phyloP scores from a whole-genome alignment of 2,329 filamentous ascomycete genomes.

The Sordariomycetes sp. region DNA sequence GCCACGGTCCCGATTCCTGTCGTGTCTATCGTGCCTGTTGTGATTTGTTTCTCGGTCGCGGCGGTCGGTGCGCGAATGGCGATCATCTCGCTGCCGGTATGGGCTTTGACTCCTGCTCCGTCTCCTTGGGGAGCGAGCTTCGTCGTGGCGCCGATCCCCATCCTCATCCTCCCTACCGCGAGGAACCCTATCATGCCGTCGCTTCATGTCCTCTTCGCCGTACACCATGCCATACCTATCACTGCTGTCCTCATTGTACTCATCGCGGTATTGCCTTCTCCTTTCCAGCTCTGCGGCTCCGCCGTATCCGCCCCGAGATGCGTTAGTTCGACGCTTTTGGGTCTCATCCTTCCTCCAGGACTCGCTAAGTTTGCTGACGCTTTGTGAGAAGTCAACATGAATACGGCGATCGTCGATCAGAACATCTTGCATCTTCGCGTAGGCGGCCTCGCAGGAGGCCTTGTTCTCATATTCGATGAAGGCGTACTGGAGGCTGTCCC shows the following conservation, averaged over 20 bases:
- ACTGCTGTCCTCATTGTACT: slow-evolving; percentile 30
- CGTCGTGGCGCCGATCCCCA: slow-evolving; percentile 10
- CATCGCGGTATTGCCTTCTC: slow-evolving; percentile 77
- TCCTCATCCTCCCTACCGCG: slow-evolving; percentile 15
- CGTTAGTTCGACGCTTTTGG: slow-evolving; percentile 55
- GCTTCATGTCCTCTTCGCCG: slow-evolving; percentile 57
- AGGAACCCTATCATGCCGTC: slow-evolving; percentile 29
- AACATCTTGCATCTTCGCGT: slow-evolving; percentile 98
- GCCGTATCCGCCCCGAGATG: slow-evolving; percentile 68
- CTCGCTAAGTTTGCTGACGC: slow-evolving; percentile 77
- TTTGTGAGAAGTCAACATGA: slow-evolving; percentile 97
- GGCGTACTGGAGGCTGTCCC: slow-evolving; percentile 91
- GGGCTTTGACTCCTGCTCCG: slow-evolving; percentile 13
- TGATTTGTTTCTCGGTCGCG: slow-evolving; percentile 11
- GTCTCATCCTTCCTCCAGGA: slow-evolving; percentile 83
- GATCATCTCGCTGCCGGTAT: slow-evolving; percentile 5
- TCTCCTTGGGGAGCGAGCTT: background rate
- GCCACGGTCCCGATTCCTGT: slow-evolving; percentile 16
- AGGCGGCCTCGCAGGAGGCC: slow-evolving; percentile 84
- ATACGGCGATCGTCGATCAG: slow-evolving; percentile 96
- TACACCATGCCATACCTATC: slow-evolving; percentile 66
- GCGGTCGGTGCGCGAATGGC: background rate
- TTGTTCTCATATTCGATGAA: slow-evolving; percentile 97
- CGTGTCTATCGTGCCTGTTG: slow-evolving; percentile 16
- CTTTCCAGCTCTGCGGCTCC: slow-evolving; percentile 83